Evolutionary conservation across 2,329 filamentous ascomycete species (phyloP).

Genomic region (Cordyceps militaris): DNA sequence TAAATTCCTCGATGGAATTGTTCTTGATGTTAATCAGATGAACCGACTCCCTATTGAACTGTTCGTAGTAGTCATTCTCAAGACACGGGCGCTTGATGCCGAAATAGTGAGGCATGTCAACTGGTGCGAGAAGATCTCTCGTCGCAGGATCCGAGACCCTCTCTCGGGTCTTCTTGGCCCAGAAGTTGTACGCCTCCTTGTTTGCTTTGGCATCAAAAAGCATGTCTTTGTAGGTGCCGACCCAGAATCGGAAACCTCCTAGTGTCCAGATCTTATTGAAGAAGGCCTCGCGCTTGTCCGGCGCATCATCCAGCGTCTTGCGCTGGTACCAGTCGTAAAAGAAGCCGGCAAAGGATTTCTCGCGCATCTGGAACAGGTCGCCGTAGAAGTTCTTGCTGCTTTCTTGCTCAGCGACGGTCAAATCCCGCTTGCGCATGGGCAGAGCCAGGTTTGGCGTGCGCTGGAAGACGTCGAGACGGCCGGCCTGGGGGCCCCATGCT

Average conservation of each 20-base stretch:
- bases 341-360: neutral
- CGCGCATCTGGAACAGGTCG: neutral
- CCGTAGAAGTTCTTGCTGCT: neutral
- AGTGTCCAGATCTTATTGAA: constrained; percentile 35
- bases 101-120: constrained; percentile 37
- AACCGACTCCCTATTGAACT: constrained; percentile 22
- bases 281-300: constrained; percentile 34
- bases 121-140: constrained; percentile 38
- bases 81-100: constrained; percentile 39
- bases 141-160: constrained; percentile 39
- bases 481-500: constrained; percentile 43
- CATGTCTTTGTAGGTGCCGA: constrained; percentile 28
- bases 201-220: constrained; percentile 36
- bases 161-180: constrained; percentile 35
- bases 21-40: constrained; percentile 34
- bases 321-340: neutral
- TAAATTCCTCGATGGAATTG: constrained; percentile 35
- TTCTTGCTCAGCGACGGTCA: neutral
- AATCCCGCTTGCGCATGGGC: constrained; percentile 44
- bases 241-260: constrained; percentile 34
- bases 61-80: constrained; percentile 44
- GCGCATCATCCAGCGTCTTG: constrained; percentile 15
- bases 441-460: constrained; percentile 54
- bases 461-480: constrained; percentile 48
- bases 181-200: constrained; percentile 40